Evolutionary conservation across 2,329 filamentous ascomycete species (phyloP).

Genomic region (Venturia nashicola): DNA sequence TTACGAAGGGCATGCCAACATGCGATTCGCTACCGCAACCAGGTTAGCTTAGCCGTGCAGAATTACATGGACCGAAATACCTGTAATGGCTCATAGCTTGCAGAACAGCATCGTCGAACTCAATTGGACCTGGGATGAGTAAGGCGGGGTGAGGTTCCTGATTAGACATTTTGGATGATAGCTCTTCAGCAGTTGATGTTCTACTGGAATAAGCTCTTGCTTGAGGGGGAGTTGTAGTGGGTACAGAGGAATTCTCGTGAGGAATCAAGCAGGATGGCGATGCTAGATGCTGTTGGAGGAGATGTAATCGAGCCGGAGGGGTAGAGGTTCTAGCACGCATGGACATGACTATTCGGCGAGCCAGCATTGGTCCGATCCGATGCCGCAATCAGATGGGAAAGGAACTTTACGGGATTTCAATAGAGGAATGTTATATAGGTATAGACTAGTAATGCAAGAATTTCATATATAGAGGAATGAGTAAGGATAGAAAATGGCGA

Average conservation of each 20-base stretch:
- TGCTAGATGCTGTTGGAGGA: slow-evolving; percentile 49
- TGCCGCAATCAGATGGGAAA: not conserved
- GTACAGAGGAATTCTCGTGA: slow-evolving; percentile 38
- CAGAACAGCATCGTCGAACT: slow-evolving; percentile 95
- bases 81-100: slow-evolving; percentile 92
- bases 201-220: not conserved
- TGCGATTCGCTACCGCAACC: slow-evolving; percentile 65
- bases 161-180: slow-evolving; percentile 37
- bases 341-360: not conserved
- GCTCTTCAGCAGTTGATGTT: slow-evolving; percentile 1
- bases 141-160: slow-evolving; percentile 57
- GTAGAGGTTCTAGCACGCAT: slow-evolving; percentile 14
- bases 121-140: slow-evolving; percentile 93
- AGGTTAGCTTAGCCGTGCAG: not conserved
- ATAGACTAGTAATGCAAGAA: too few relatives aligned
- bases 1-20: slow-evolving; percentile 78
- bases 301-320: slow-evolving; percentile 38
- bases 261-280: slow-evolving; percentile 48
- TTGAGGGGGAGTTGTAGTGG: slow-evolving; percentile 5
- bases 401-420: not conserved
- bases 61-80: slow-evolving; percentile 33
- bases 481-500: not conserved
- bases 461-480: too few relatives aligned
- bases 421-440: too few relatives aligned
- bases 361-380: not conserved